Base-by-base conservation (phyloP, 371 early-diverging fungal genomes). In the Mucor ambiguus region DNA sequence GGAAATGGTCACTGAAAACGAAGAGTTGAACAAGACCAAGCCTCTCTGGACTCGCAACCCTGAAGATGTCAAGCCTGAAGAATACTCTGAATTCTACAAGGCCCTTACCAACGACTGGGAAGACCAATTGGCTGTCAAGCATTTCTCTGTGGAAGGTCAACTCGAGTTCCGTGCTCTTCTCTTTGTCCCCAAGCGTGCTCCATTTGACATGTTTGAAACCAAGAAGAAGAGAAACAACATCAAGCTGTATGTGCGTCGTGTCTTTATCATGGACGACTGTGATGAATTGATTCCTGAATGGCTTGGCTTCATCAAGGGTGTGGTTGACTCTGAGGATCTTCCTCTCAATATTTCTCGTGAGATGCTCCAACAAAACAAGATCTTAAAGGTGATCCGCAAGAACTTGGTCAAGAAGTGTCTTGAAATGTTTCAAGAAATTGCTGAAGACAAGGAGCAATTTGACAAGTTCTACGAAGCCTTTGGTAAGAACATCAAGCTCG, bases 281-380 rank as follows among this genome's bases (percentile, higher is more conserved):
- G 79, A 78, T 8, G 88, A 87, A 57, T 80, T 88, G 74, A 81
- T 86, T 71, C 93, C 85, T 60, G 84, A 79, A 70, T 92, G 76
- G 78, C 79, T 85, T 70, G 74, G 72, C 73, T 87, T 87, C 61
- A 68, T 84, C 72, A 89, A 87, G 79, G 95, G 94, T 68, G 85
- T 94, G 54, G 89, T 96, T 48, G 91, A 93, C 72, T 88, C 90
- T 58, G 92, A 92, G 63, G 95, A 96, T 74, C 78, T 96, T 64
- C 94, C 96, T 38, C 84, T 96, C 64, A 94, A 93, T 81, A 91
- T 96, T 55, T 94, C 94, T 37, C 89, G 96, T 80, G 96, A 96
- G 72, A 90, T 90, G 67, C 83, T 95, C 35, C 95, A 95, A 77
- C 90, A 93, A 61, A 86, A 89, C 80, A 80, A 84, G 74, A 85